Conservation (phyloP, 306 rosid species). For the Oxytropis ochrocephala region DNA sequence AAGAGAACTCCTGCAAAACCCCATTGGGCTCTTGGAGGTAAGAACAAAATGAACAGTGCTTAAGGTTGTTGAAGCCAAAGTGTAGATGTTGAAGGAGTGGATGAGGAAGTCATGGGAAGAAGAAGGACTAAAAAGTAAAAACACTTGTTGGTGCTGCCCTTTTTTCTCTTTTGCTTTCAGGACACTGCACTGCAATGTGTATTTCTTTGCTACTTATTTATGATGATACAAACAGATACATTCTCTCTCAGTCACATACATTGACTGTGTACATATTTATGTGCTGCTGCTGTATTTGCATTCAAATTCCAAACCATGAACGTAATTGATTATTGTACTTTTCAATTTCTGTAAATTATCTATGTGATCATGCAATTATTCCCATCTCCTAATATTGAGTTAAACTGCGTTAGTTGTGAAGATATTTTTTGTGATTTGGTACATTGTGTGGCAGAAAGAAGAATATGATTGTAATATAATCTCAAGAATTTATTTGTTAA, state of each 20-base stretch:
- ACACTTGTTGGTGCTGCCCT: not conserved
- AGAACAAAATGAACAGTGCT: constrained; percentile 38
- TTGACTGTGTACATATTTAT: constrained; percentile 47
- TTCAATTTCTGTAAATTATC: constrained; percentile 21
- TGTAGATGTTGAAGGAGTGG: not conserved
- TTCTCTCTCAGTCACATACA: constrained; percentile 19
- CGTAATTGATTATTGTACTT: constrained; percentile 17
- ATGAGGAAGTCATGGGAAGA: constrained; percentile 27
- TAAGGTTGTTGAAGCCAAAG: constrained; percentile 17
- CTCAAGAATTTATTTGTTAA: not conserved
- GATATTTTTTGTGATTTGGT: not conserved
- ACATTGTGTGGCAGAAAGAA: not conserved
- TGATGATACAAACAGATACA: constrained; percentile 17
- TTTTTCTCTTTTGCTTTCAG: not conserved
- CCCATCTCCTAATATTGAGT: too few species aligned
- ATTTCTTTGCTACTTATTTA: constrained; percentile 14
- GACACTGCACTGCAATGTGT: not conserved
- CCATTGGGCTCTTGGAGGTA: constrained; percentile 35
- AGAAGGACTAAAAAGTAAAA: constrained; percentile 4
- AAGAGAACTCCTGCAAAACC: constrained; percentile 65
- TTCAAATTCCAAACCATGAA: constrained; percentile 23
- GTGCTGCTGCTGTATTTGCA: constrained; percentile 10
- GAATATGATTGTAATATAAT: not conserved
- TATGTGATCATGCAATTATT: constrained; percentile 9
- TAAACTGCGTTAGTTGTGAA: not conserved